Base-by-base conservation (phyloP, 805 yeast species). In the Naumovozyma castellii region DNA sequence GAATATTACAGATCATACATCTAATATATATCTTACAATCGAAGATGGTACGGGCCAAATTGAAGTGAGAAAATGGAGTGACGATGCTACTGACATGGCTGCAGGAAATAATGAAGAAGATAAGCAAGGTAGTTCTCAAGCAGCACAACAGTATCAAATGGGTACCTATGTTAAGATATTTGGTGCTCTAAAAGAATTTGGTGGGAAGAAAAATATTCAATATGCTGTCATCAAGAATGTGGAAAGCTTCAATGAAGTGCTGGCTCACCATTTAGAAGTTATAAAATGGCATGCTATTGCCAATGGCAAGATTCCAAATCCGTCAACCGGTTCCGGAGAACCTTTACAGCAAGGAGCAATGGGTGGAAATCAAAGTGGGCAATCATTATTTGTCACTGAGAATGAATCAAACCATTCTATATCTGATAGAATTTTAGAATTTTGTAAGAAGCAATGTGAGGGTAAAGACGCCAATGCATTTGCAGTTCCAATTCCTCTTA, bases 21-120 rank as follows among this genome's bases (percentile, higher is more conserved):
- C 80, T 5, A 75, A 76, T 33, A 61, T 79, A 20, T 61, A 64
- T 16, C 56, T 80, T 34, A 75, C 78, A 15, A 53, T 83, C n/a
- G 92, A 83, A 52, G 94, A 83, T 56, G 90, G 92, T 9, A 78
- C 92, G 0, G 87, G 86, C 0, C 64, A 71, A 3, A 66, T 78
- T 5, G 80, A 78, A 18, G 70, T 82, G 36, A 71, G 81, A 50
- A 72, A 72, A 46, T 83, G 90, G 90, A 61, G 67, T 41, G 70
- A 71, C 36, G 75, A 73, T 18, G 54, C 56, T 0, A 43, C 35
- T 14, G 61, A 54, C 33, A 53, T 49, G 47, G 45, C 65, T 10
- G 59, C 64, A 6, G 48, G 65, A 45, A 54, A 47, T 17, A 54
- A 47, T 4, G 46, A 45, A 12, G 35, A 42, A 9, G 49, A 50